Percentiles rank a stretch among this genome's conserved stretches.
These are phyloP conservation scores for Cercospora sojina DNA, from an alignment of 2,329 filamentous ascomycete species.

Conservation along the genomic window DNA sequence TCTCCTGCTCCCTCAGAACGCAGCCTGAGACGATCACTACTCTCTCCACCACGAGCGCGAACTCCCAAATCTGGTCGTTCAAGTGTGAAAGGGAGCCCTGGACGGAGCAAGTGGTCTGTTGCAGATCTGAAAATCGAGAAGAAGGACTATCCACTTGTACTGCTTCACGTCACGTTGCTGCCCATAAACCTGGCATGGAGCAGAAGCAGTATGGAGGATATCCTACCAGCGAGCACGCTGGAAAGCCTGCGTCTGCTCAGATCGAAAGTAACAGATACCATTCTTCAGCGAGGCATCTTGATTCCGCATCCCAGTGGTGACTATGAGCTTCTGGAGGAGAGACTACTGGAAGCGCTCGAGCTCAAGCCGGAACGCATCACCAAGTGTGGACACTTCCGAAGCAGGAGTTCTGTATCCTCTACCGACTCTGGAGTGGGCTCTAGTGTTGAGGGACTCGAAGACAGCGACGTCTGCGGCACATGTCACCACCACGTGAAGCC, in stretches of 20 bases:
- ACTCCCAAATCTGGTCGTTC: constrained; percentile 42
- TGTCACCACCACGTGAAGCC: constrained; percentile 40
- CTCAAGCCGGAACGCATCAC: constrained; percentile 68
- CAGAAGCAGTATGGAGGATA: constrained; percentile 49
- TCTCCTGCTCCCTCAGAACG: constrained; percentile 60
- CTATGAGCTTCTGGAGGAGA: constrained; percentile 76
- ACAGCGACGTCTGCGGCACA: constrained; percentile 36
- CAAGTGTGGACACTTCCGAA: constrained; percentile 74
- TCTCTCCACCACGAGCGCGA: constrained; percentile 47
- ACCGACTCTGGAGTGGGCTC: constrained; percentile 36
- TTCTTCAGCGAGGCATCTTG: constrained; percentile 70
- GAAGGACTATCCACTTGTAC: constrained; percentile 60
- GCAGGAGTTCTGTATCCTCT: constrained; percentile 50
- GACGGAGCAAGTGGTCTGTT: constrained; percentile 15
- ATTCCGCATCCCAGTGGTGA: constrained; percentile 77
- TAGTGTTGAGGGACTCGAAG: constrained; percentile 25
- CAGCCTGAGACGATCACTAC: constrained; percentile 40
- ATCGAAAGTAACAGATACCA: constrained; percentile 69
- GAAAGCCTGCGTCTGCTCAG: constrained; percentile 67
- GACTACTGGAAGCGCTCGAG: constrained; percentile 71
- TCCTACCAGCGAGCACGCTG: constrained; percentile 52
- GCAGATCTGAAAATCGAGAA: constrained; percentile 21
- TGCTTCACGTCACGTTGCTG: constrained; percentile 74
- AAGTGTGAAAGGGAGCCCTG: constrained; percentile 56
- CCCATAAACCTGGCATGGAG: constrained; percentile 66